Base-by-base conservation (phyloP, 2,329 filamentous ascomycete genomes). In the Proliferodiscus dingleyae region DNA sequence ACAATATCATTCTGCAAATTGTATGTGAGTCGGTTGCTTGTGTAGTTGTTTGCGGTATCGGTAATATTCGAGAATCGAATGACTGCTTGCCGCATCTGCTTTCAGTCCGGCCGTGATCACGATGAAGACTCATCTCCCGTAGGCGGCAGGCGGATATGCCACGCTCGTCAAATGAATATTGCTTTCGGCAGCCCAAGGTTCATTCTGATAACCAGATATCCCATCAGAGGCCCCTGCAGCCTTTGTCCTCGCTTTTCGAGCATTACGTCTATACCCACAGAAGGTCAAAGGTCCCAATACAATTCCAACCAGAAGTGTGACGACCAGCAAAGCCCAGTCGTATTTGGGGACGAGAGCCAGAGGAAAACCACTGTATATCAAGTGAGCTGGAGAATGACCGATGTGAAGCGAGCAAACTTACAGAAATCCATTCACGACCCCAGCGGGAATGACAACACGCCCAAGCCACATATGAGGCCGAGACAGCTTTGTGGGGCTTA, bases 391-490 rank as follows among this genome's bases (percentile, higher is more conserved):
- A 37, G 30, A 7, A n/a, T 16, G 11, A 4, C 11, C 28, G 9
- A 15, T 21, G 9, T 7, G 13, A 10, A 2, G 10, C 8, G 4
- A 3, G 13, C 6, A 40, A 21, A 6, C n/a, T 51, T 65, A 77
- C 75, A 81, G 62, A 51, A 80, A 79, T 18, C 69, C 75, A 51
- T 83, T 81, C 44, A 74, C 55, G 13, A 77, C 65, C 36, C 77
- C 80, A 3, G 80, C 56, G 8, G 72, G 59, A 16, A 83, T 68
- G 28, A 78, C 67, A 3, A 72, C 37, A 11, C 78, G 71, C 2
- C 80, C 80, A 3, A 80, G 64, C 72, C 78, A 78, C 16, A 77
- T 63, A 61, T 84, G 80, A 19, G 75, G 65, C 15, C 67, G 72
- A 42, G 74, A 70, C 26, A 78, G 68, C 52, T 70, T 68, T 21